A percentile compares a stretch with the other conserved stretches of the same genome.
Conservation (phyloP, 345 rosid genomes). For the Sonneratia alba region DNA sequence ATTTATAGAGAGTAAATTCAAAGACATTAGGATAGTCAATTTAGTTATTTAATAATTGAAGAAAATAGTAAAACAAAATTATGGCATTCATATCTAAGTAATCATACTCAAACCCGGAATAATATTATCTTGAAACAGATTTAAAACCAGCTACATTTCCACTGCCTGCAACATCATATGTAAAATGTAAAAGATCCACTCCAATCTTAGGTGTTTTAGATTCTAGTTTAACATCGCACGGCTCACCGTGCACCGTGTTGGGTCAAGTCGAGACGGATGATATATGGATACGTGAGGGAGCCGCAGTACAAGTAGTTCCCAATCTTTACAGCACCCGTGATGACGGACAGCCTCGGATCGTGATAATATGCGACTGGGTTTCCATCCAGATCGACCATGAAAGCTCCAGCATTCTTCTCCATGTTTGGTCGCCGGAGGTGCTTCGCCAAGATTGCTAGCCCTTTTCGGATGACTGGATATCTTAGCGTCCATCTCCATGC, state of each 20-base stretch:
- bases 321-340: slow-evolving; percentile 38
- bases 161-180: too few relatives aligned
- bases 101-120: too few relatives aligned
- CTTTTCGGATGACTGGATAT: slow-evolving; percentile 44
- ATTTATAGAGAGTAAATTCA: too few relatives aligned
- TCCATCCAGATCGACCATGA: slow-evolving; percentile 50
- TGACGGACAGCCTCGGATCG: slow-evolving; percentile 22
- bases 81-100: too few relatives aligned
- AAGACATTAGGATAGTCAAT: too few relatives aligned
- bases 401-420: slow-evolving; percentile 35
- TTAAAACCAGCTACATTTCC: too few relatives aligned
- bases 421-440: neutral
- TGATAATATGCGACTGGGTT: slow-evolving; percentile 41
- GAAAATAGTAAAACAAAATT: too few relatives aligned
- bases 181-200: too few relatives aligned
- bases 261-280: slow-evolving; percentile 41
- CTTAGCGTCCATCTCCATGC: slow-evolving; percentile 14
- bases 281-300: slow-evolving; percentile 22
- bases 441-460: slow-evolving; percentile 19
- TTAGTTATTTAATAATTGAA: too few relatives aligned
- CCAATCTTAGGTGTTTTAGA: too few relatives aligned
- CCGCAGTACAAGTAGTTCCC: slow-evolving; percentile 52
- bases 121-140: too few relatives aligned
- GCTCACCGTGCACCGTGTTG: slow-evolving; percentile 20
- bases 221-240: too few relatives aligned